These are phyloP conservation scores for Collybia nuda DNA, from an alignment of 768 basidiomycete species.

Conservation along the genomic window DNA sequence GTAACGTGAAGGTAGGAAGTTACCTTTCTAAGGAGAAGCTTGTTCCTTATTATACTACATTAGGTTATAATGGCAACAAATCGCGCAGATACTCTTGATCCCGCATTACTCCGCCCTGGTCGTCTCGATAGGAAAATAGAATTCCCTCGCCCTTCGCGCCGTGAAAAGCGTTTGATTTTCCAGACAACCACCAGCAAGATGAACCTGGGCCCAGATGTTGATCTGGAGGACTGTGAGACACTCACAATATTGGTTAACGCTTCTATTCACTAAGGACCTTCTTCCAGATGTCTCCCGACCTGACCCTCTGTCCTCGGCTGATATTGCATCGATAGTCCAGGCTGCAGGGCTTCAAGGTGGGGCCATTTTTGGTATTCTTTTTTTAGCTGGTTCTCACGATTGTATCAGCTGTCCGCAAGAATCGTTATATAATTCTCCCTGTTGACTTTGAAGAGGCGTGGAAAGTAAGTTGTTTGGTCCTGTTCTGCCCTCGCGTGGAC, in stretches of 20 bases:
- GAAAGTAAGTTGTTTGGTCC: constrained; percentile 83
- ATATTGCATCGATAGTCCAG: constrained; percentile 94
- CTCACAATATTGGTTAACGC: not conserved
- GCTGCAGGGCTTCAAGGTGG: constrained; percentile 95
- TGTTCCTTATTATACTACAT: constrained; percentile 2
- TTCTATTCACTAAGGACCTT: constrained; percentile 10
- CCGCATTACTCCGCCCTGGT: constrained; percentile 94
- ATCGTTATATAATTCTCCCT: constrained; percentile 95
- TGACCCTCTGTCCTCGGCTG: constrained; percentile 92
- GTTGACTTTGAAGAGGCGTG: constrained; percentile 99
- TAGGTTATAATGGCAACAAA: constrained; percentile 99
- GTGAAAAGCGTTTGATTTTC: constrained; percentile 97
- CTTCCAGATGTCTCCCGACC: constrained; percentile 90
- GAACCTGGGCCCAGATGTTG: constrained; percentile 97
- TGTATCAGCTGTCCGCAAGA: constrained; percentile 86
- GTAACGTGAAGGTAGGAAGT: constrained; percentile 86
- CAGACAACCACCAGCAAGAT: constrained; percentile 97
- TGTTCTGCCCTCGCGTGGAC: constrained; percentile 36
- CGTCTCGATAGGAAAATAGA: constrained; percentile 99
- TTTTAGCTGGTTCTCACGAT: constrained; percentile 2
- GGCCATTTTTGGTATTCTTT: not conserved
- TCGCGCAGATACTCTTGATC: constrained; percentile 96
- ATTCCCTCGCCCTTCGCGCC: constrained; percentile 90
- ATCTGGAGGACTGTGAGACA: constrained; percentile 92
- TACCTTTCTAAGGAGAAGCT: not conserved